Base-by-base conservation (phyloP, 2,329 filamentous ascomycete species). In the Mycocentrospora acerina region DNA sequence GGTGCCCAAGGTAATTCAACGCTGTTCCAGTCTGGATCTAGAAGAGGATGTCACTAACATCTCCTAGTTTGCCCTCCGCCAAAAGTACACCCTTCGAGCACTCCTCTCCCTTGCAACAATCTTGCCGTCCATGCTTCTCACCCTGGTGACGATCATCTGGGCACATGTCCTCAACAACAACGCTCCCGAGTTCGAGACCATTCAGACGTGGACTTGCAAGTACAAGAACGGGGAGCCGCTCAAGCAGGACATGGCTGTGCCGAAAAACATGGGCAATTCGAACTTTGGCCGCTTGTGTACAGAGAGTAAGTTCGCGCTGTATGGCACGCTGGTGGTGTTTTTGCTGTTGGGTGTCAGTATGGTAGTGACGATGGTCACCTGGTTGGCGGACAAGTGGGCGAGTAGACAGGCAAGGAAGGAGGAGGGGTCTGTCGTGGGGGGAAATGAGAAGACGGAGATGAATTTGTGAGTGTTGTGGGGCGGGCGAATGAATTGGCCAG, bases 271-370 rank as follows among this genome's bases (percentile, higher is more conserved):
- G 52, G 65, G 62, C 16, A 69, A 69, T 44, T 46, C 40, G 19
- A 52, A 57, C 13, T 75, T 73, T 43, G 53, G 48, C 11, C 51
- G 52, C 0, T 40, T 75, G 16, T 75, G 72, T 48, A 48, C 57
- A 7, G 62, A 74, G 46, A 72, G 68, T 33, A 65, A 64, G 46
- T 74, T 75, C 55, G 68, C 71, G 11, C 64, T 70, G 29, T 73
- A 69, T 46, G 67, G 68, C 15, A 69, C 68, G 1, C 62, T 74
- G 15, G 59, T 66, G 0, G 53, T 69, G 13, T 69, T 73, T 42
- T 33, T 73, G 29, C 31, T 73, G 29, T 62, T 74, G 17, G 45
- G 53, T 19, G 43, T 44, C 6, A 62, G 58, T 33, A 58, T 66
- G 50, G 59, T 42, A 14, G 19, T 66, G 25, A 60, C 55, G 7